Base-by-base conservation (phyloP, 345 rosid genomes). In the Eucalyptus globulus region DNA sequence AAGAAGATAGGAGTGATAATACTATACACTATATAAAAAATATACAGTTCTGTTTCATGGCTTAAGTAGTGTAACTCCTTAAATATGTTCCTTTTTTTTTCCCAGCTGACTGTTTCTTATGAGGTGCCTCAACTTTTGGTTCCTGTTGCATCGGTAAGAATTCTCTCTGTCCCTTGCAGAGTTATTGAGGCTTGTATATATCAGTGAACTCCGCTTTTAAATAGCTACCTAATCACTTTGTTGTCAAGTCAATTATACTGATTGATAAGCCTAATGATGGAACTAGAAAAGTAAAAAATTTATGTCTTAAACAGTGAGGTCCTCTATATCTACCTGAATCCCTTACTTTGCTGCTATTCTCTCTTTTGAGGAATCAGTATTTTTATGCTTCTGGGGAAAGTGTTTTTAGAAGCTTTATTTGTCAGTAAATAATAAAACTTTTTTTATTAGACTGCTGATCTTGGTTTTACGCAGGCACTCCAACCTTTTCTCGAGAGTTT, bases 61-160 rank as follows among this genome's bases (percentile, higher is more conserved):
- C 85, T 76, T 76, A 76, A 76, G 85, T 6, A 76, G 47, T 40
- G 15, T 40, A 76, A 8, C 85, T 37, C 85, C 47, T 21, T 6
- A 21, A 9, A 4, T 31, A 6, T 40, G 34, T 19, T 65, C 15
- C 9, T 44, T 62, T 88, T 88, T 88, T n/a, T 87, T 87, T 92
- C 91, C 90, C 97, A 98, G 99, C 95, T 98, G 86, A 98, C 98
- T 15, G 95, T 97, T 91, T 96, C 99, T 37, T 98, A 97, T 49
- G 99, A 98, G 90, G 98, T 98, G 91, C 99, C 99, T 19, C 93
- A 91, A 88, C 94, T 98, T 87, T 92, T 98, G 91, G 50, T 43
- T 80, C 99, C 99, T 19, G 94, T 98, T 58, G 97, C 99, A 93
- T 80, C 98, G 17, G 99, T 97, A 93, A 95, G 95, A 89, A 86